A percentile compares a stretch with the other conserved stretches of the same genome.
These are phyloP conservation scores for Solanum chacoense DNA, from an alignment of 305 asterid species.

Conservation along the genomic window DNA sequence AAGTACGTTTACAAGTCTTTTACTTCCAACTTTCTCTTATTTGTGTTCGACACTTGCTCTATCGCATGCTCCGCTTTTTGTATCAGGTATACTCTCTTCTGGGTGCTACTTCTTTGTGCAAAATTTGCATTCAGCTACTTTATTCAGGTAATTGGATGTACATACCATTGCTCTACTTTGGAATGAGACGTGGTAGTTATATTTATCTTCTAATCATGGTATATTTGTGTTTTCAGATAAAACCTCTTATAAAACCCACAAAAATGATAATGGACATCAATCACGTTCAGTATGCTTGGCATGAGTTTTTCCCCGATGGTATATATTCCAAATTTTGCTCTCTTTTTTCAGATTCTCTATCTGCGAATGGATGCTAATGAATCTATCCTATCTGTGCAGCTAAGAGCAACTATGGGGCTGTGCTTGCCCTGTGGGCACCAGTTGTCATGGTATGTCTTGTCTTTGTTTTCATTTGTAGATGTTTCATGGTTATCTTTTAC, in stretches of 20 bases:
- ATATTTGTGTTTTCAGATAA: slow-evolving; percentile 49
- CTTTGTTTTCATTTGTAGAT: slow-evolving; percentile 8
- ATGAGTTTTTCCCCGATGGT: slow-evolving; percentile 91
- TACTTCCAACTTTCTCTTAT: slow-evolving; percentile 11
- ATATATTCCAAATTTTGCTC: slow-evolving; percentile 9
- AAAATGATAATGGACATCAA: slow-evolving; percentile 65
- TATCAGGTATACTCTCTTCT: slow-evolving; percentile 84
- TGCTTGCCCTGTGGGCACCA: slow-evolving; percentile 74
- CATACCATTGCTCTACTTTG: background rate
- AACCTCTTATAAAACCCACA: slow-evolving; percentile 84
- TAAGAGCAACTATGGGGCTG: slow-evolving; percentile 58
- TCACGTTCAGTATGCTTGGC: slow-evolving; percentile 84
- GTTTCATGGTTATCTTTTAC: background rate
- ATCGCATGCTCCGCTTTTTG: slow-evolving; percentile 6
- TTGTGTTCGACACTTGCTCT: slow-evolving; percentile 9
- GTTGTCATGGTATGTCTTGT: slow-evolving; percentile 58
- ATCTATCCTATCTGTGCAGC: slow-evolving; percentile 43
- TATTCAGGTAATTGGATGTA: slow-evolving; percentile 56
- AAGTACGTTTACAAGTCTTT: slow-evolving; percentile 40
- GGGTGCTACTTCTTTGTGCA: slow-evolving; percentile 77
- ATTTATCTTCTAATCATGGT: slow-evolving; percentile 5
- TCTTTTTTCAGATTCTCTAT: background rate
- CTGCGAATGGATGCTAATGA: slow-evolving; percentile 10
- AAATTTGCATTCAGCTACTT: slow-evolving; percentile 78
- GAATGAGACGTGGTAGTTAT: background rate